Conservation (phyloP, 1,284 basidiomycete species). For the Rugosomyces carneus region DNA sequence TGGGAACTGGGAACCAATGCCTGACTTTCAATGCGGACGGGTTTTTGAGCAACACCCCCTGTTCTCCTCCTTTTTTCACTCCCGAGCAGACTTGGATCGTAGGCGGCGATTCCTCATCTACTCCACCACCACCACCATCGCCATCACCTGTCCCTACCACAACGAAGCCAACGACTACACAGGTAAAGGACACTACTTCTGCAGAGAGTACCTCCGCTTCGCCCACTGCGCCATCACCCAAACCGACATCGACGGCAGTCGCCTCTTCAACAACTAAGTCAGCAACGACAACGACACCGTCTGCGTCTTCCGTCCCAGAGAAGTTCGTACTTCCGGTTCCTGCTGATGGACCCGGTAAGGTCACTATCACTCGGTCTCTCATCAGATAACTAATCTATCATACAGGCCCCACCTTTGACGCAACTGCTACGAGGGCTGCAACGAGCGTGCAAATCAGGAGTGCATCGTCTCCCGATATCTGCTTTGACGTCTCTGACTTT, state of each 20-base stretch:
- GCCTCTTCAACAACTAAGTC: no score
- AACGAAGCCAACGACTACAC: no score
- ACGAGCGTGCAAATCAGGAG: constrained; percentile 19
- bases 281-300: no score
- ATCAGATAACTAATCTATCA: no score
- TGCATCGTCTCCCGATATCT: constrained; percentile 17
- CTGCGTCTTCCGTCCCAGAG: no score
- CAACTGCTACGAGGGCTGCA: constrained; percentile 20
- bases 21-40: constrained; percentile 21
- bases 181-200: no score
- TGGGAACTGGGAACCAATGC: constrained; percentile 22
- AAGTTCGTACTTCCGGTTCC: constrained; percentile 19
- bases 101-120: not conserved
- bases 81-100: constrained; percentile 23
- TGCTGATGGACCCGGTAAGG: constrained; percentile 18
- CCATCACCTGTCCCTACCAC: no score
- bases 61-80: constrained; percentile 21
- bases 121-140: not conserved
- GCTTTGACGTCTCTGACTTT: constrained; percentile 23
- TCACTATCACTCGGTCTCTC: no score
- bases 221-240: no score
- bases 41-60: constrained; percentile 21
- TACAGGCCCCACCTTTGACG: constrained; percentile 21
- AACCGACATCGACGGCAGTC: no score
- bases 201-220: no score